Evolutionary conservation across 164 flowering plant genomes (phyloP).

Genomic region (Dillenia turbinata): DNA sequence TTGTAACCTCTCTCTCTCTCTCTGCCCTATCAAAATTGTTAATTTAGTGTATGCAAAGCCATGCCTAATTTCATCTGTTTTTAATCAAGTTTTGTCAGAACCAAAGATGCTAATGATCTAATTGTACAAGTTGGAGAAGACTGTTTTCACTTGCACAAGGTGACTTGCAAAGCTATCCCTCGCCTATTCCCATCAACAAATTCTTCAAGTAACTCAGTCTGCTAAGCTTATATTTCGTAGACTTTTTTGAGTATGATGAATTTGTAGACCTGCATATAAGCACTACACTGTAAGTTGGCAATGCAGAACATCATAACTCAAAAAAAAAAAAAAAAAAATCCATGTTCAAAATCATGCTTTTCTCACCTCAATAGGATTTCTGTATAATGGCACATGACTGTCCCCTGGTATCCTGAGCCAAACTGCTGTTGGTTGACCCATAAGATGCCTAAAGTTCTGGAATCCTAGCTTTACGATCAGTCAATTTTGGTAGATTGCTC

Average conservation of each 20-base stretch:
- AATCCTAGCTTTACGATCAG: too few relatives aligned
- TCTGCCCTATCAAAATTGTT: background rate
- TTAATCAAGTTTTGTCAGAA: constrained; percentile 31
- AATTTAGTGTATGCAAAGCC: background rate
- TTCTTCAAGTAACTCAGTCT: too few relatives aligned
- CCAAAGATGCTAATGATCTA: constrained; percentile 30
- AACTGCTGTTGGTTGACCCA: background rate
- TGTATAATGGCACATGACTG: too few relatives aligned
- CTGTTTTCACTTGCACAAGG: constrained; percentile 49
- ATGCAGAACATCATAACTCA: background rate
- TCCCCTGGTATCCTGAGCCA: too few relatives aligned
- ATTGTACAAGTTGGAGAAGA: constrained; percentile 31
- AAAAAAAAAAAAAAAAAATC: background rate
- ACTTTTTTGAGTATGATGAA: background rate
- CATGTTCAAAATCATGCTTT: too few relatives aligned
- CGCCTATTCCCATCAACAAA: too few relatives aligned
- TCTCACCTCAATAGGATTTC: too few relatives aligned
- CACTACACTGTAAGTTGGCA: background rate
- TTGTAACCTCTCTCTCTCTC: constrained; percentile 20
- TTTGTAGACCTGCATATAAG: too few relatives aligned
- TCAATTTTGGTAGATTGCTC: too few relatives aligned
- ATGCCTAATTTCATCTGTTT: background rate
- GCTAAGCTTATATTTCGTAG: background rate
- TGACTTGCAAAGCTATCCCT: too few relatives aligned
- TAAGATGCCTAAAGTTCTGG: background rate